Conservation (phyloP, 1,139 yeast genomes). For the Candida sp. region DNA sequence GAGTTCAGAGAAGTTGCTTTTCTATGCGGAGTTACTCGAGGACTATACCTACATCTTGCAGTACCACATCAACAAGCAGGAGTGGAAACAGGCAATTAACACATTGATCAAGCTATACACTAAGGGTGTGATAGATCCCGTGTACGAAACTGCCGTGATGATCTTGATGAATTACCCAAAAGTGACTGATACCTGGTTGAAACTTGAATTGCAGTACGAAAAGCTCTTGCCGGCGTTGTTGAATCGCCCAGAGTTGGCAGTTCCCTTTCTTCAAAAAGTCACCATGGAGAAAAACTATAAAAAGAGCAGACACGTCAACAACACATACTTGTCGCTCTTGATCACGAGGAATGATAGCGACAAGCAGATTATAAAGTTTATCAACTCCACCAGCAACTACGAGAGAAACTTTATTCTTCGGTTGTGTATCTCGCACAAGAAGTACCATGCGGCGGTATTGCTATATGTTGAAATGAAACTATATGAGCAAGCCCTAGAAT, state of each 20-base stretch:
- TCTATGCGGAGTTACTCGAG: slow-evolving; percentile 68
- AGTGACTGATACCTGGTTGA: slow-evolving; percentile 78
- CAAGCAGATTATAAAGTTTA: slow-evolving; percentile 30
- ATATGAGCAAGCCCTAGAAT: slow-evolving; percentile 79
- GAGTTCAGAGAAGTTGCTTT: slow-evolving; percentile 66
- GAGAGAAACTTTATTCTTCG: slow-evolving; percentile 81
- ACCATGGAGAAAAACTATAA: slow-evolving; percentile 55
- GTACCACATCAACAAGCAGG: slow-evolving; percentile 67
- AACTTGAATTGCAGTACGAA: slow-evolving; percentile 56
- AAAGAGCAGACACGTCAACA: slow-evolving; percentile 59
- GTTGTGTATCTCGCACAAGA: slow-evolving; percentile 64
- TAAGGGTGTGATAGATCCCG: slow-evolving; percentile 31
- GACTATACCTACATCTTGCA: slow-evolving; percentile 74
- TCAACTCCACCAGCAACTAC: slow-evolving; percentile 35
- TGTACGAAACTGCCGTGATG: slow-evolving; percentile 72
- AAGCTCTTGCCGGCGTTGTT: slow-evolving; percentile 78
- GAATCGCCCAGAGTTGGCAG: slow-evolving; percentile 59
- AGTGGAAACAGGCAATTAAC: slow-evolving; percentile 77
- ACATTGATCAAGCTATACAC: slow-evolving; percentile 54
- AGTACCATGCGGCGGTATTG: slow-evolving; percentile 68
- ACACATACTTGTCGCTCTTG: slow-evolving; percentile 73
- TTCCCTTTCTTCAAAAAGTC: slow-evolving; percentile 65
- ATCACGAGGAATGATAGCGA: slow-evolving; percentile 52
- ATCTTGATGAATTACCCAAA: slow-evolving; percentile 71
- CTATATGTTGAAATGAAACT: slow-evolving; percentile 66